A percentile compares a stretch with the other conserved stretches of the same genome.
Evolutionary conservation across 495 filamentous ascomycete genomes (phyloP).

Genomic region (Darksidea phi): DNA sequence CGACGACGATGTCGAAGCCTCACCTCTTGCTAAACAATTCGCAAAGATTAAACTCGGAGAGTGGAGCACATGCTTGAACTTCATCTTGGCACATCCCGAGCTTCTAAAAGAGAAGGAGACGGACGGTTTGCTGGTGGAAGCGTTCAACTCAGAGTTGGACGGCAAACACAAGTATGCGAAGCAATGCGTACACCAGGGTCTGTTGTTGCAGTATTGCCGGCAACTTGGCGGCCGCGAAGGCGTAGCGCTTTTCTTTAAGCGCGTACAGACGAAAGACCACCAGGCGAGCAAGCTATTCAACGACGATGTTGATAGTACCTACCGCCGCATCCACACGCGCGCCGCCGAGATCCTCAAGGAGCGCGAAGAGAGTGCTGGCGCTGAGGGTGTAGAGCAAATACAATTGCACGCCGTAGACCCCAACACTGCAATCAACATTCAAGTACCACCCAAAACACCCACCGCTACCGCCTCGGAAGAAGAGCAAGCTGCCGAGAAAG

Average conservation of each 20-base stretch:
- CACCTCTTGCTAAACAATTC: constrained; percentile 73
- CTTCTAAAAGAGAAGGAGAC: constrained; percentile 85
- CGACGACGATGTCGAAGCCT: constrained; percentile 72
- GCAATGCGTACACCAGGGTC: constrained; percentile 89
- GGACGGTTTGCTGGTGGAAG: constrained; percentile 84
- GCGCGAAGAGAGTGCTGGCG: constrained; percentile 59
- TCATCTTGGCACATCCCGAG: constrained; percentile 69
- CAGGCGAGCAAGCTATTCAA: constrained; percentile 88
- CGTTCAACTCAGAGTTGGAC: constrained; percentile 80
- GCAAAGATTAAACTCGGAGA: constrained; percentile 72
- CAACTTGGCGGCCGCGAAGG: constrained; percentile 85
- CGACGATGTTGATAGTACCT: constrained; percentile 88
- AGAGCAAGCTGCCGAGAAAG: constrained; percentile 60
- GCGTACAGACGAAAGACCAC: constrained; percentile 85
- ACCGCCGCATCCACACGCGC: constrained; percentile 72
- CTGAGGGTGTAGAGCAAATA: constrained; percentile 85
- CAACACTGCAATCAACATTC: constrained; percentile 88
- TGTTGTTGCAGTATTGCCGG: constrained; percentile 92
- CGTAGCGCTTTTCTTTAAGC: constrained; percentile 89
- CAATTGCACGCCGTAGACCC: constrained; percentile 96
- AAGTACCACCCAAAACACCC: constrained; percentile 56
- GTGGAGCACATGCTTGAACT: constrained; percentile 69
- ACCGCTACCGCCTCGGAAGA: neutral
- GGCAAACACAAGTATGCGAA: constrained; percentile 72
- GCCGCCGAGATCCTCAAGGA: constrained; percentile 73